Evolutionary conservation across 2,329 filamentous ascomycete genomes (phyloP).

Genomic region (Fusarium incarnatum): DNA sequence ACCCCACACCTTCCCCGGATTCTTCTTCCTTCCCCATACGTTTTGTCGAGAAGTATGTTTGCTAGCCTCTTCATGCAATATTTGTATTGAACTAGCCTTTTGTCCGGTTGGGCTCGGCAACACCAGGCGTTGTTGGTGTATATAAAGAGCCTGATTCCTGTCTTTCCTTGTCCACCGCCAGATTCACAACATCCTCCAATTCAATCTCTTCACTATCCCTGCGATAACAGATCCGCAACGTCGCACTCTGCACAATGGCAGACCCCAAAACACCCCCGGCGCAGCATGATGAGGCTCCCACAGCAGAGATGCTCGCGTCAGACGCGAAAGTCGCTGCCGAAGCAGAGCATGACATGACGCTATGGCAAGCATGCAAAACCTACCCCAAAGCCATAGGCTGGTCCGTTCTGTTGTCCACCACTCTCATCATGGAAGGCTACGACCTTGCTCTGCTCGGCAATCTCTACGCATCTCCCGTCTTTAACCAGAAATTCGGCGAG

Average conservation of each 20-base stretch:
- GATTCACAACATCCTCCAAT: background rate
- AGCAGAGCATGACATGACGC: slow-evolving; percentile 56
- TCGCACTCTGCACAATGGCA: too few relatives aligned
- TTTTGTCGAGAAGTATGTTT: background rate
- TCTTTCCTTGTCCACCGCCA: background rate
- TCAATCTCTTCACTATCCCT: too few relatives aligned
- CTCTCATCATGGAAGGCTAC: slow-evolving; percentile 64
- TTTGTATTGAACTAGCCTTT: background rate
- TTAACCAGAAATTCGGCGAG: slow-evolving; percentile 60
- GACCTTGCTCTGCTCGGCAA: slow-evolving; percentile 63
- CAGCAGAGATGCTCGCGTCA: slow-evolving; percentile 45
- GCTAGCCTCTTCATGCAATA: background rate
- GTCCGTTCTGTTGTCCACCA: slow-evolving; percentile 59
- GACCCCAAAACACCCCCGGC: background rate
- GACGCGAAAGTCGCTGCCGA: slow-evolving; percentile 57
- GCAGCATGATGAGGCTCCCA: slow-evolving; percentile 44
- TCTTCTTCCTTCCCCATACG: background rate
- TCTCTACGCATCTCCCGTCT: slow-evolving; percentile 61
- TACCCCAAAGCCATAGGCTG: slow-evolving; percentile 62
- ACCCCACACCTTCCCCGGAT: background rate
- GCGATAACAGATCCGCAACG: too few relatives aligned
- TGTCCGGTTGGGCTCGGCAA: background rate
- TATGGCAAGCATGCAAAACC: slow-evolving; percentile 54
- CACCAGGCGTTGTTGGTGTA: background rate
- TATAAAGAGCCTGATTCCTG: slow-evolving; percentile 21